Evolutionary conservation across 257 asterid species (phyloP).

Genomic region (Forsythia suspensa): DNA sequence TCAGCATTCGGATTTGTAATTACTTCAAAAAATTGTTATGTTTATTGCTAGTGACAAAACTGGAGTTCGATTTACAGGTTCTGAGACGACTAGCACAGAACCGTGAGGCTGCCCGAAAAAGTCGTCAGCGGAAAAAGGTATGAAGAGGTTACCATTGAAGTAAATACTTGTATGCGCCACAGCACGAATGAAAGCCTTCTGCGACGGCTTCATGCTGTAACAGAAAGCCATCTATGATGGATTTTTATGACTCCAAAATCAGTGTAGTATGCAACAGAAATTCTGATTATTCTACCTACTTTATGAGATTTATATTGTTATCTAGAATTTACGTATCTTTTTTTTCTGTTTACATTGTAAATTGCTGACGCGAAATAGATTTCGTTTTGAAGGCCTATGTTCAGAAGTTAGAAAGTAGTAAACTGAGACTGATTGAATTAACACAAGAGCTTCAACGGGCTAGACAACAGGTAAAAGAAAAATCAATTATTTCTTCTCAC

Average conservation of each 20-base stretch:
- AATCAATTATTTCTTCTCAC: not conserved
- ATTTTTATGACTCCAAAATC: not conserved
- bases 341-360: not conserved
- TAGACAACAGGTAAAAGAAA: constrained; percentile 59
- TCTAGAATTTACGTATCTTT: too few species aligned
- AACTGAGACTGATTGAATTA: constrained; percentile 65
- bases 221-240: not conserved
- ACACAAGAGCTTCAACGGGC: constrained; percentile 80
- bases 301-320: too few species aligned
- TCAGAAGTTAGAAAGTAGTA: constrained; percentile 87
- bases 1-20: not conserved
- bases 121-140: constrained; percentile 87
- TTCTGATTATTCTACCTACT: too few species aligned
- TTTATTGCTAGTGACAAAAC: not conserved
- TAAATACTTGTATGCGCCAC: not conserved
- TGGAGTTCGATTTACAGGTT: constrained; percentile 45
- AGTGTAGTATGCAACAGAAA: too few species aligned
- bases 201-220: not conserved
- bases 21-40: not conserved
- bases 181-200: not conserved
- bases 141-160: not conserved
- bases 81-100: constrained; percentile 92
- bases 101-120: constrained; percentile 96
- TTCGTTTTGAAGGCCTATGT: constrained; percentile 73
- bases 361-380: not conserved